Evolutionary conservation across 2,329 filamentous ascomycete species (phyloP), one percentile per base, ranked within the genome.

Genomic region (Nectriaceae sp.): DNA sequence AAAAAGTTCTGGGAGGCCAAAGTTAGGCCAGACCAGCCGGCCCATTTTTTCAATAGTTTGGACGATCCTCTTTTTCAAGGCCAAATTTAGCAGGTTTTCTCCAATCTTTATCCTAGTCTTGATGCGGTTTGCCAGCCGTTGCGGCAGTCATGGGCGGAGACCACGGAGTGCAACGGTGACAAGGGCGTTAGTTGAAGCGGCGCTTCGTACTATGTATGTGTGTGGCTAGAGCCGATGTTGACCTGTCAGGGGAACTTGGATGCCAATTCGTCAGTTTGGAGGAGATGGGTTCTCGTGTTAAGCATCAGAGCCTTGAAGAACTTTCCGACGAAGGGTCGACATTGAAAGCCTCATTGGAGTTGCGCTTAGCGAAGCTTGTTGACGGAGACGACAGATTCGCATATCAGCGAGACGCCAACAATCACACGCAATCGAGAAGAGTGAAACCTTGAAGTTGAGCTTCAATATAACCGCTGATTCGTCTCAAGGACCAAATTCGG

Each of bases 41-140:
- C 33, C 33, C 10, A 10, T 31, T 37, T 37, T 37, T 37, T 37
- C 33, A 39, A 46, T 56, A 47, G 47, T 49, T 31, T 49, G 33
- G 47, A 44, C 42, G 55, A 57, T 49, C 45, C 48, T 49, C 44
- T 52, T 37, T 18, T 37, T 15, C 50, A 49, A 41, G 50, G 59
- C 61, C 55, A 59, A 62, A 55, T 59, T 61, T 62, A 61, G 59
- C 50, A 58, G 48, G 38, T 39, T 38, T 35, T 42, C 46, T 45
- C 50, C 50, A 31, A 31, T 37, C 33, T 37, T 47, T 40, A 36
- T n/a, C 42, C 49, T 53, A 48, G 47, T 45, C 40, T 47, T 42
- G 50, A 22, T 26, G 40, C 22, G 44, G 42, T 33, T 38, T 21
- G 13, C 20, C 22, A 40, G 40, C 31, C 20, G 33, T 22, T 41